A percentile compares a stretch with the other conserved stretches of the same genome.
phyloP scores from a whole-genome alignment of 768 basidiomycete genomes.

The Calocybe gangraenosa region DNA sequence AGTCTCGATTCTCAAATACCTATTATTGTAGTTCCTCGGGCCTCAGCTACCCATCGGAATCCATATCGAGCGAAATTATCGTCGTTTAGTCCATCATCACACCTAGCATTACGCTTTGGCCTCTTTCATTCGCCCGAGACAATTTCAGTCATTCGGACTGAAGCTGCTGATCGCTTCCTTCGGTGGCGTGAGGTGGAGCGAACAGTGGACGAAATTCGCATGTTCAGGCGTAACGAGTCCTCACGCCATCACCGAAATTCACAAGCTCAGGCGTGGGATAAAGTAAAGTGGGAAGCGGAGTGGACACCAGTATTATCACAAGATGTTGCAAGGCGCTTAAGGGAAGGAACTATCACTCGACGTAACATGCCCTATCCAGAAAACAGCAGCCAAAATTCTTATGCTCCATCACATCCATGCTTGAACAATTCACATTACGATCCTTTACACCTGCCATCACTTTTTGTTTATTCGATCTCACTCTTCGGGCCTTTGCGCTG shows the following conservation, averaged over 20 bases:
- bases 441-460: conserved; percentile 63
- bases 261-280: conserved; percentile 43
- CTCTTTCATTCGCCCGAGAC: conserved; percentile 65
- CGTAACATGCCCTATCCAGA: conserved; percentile 5
- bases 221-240: conserved; percentile 22
- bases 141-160: conserved; percentile 49
- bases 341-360: conserved; percentile 31
- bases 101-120: conserved; percentile 49
- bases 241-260: conserved; percentile 11
- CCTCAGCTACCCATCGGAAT: conserved; percentile 25
- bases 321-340: conserved; percentile 51
- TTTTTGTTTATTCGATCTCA: conserved; percentile 58
- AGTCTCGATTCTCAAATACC: conserved; percentile 51
- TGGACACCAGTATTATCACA: conserved; percentile 59
- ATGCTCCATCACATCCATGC: conserved; percentile 8
- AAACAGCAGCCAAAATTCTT: not conserved
- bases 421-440: conserved; percentile 34
- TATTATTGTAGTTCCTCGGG: conserved; percentile 48
- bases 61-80: conserved; percentile 37
- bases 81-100: conserved; percentile 50
- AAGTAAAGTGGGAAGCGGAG: conserved; percentile 62
- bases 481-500: conserved; percentile 44
- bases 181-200: conserved; percentile 70
- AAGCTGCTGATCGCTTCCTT: conserved; percentile 67
- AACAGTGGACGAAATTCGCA: conserved; percentile 41